These are phyloP conservation scores for Populus nigra DNA, from an alignment of 345 rosid genomes.

Conservation along the genomic window DNA sequence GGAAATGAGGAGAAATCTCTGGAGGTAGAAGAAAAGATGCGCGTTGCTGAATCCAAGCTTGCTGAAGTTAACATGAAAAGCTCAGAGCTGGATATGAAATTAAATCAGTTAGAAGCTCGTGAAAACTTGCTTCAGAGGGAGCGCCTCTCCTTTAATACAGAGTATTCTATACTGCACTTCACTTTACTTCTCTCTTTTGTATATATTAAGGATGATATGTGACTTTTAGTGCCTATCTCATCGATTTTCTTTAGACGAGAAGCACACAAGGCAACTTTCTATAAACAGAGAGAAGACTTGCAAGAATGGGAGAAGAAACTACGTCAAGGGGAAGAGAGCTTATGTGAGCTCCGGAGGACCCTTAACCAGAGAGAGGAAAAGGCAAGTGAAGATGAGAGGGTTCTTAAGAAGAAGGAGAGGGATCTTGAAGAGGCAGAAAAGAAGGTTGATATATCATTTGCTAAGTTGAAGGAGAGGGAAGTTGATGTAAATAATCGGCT, in stretches of 20 bases:
- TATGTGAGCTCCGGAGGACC: conserved; percentile 48
- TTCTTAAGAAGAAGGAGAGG: conserved; percentile 49
- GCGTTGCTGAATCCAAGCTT: conserved; percentile 61
- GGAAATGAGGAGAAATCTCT: conserved; percentile 54
- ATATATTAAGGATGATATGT: background rate
- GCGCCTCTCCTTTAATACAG: conserved; percentile 59
- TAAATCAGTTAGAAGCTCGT: conserved; percentile 66
- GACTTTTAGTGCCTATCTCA: conserved; percentile 5
- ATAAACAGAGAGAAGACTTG: conserved; percentile 70
- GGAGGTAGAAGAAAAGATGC: conserved; percentile 57
- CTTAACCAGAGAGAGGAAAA: conserved; percentile 56
- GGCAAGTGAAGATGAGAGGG: conserved; percentile 45
- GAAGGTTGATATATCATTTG: conserved; percentile 43
- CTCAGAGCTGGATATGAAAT: conserved; percentile 61
- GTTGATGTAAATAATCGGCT: conserved; percentile 42
- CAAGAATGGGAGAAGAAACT: conserved; percentile 72
- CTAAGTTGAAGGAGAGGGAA: conserved; percentile 59
- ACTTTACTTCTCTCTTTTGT: background rate
- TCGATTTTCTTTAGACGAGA: conserved; percentile 55
- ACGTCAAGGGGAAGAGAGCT: conserved; percentile 44
- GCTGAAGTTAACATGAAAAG: conserved; percentile 55
- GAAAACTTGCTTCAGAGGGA: conserved; percentile 61
- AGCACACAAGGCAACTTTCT: conserved; percentile 62
- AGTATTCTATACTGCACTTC: conserved; percentile 39
- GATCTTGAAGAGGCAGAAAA: conserved; percentile 52